phyloP scores from a whole-genome alignment of 306 rosid species.

The Castanopsis chinensis region DNA sequence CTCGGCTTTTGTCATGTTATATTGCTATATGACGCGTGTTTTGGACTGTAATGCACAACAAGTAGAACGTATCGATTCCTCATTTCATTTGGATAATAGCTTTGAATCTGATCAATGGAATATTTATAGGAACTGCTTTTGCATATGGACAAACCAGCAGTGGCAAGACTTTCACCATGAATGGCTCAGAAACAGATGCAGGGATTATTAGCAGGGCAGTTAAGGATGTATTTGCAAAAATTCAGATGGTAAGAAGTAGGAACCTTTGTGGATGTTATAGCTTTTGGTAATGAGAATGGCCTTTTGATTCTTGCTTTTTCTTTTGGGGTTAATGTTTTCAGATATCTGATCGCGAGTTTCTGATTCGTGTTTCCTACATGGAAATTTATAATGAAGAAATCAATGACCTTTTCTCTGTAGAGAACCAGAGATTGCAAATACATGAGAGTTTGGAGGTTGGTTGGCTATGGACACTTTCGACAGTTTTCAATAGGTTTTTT shows the following conservation, averaged over 20 bases:
- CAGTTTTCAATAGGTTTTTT: not conserved
- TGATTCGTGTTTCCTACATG: slow-evolving; percentile 89
- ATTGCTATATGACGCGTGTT: no score
- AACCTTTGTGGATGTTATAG: not conserved
- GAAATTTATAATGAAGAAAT: slow-evolving; percentile 97
- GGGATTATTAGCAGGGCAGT: slow-evolving; percentile 85
- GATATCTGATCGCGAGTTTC: slow-evolving; percentile 80
- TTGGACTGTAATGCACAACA: not conserved
- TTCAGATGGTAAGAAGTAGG: slow-evolving; percentile 61
- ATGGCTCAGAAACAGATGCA: slow-evolving; percentile 75
- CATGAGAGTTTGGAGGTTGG: slow-evolving; percentile 95
- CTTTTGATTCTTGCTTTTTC: slow-evolving; percentile 4
- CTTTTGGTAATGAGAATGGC: slow-evolving; percentile 11
- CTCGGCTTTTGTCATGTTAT: no score
- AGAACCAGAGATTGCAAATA: slow-evolving; percentile 87
- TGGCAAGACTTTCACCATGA: slow-evolving; percentile 99
- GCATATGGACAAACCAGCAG: slow-evolving; percentile 99
- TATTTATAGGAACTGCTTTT: slow-evolving; percentile 80
- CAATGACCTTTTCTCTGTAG: slow-evolving; percentile 78
- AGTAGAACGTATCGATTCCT: not conserved
- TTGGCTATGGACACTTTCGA: slow-evolving; percentile 16
- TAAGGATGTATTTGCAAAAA: slow-evolving; percentile 71
- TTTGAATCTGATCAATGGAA: slow-evolving; percentile 19
- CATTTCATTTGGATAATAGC: slow-evolving; percentile 3
- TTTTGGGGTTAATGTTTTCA: slow-evolving; percentile 13